These are phyloP conservation scores for Fusarium anguioides DNA, from an alignment of 2,329 filamentous ascomycete species.

Conservation along the genomic window DNA sequence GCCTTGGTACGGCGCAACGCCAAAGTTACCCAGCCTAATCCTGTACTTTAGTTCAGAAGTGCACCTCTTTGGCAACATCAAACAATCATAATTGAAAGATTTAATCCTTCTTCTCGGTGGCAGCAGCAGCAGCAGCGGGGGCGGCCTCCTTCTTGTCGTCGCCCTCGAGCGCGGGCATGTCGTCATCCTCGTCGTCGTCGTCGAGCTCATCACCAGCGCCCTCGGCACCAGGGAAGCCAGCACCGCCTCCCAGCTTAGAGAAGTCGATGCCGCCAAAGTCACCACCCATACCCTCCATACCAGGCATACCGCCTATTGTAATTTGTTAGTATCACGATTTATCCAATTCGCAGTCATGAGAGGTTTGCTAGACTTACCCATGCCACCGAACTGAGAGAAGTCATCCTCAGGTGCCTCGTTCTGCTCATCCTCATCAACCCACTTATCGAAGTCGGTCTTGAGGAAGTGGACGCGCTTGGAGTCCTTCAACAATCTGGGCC, in stretches of 20 bases:
- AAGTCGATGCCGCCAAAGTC: constrained; percentile 93
- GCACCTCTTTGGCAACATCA: constrained; percentile 34
- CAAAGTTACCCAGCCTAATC: constrained; percentile 39
- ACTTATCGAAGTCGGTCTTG: constrained; percentile 99
- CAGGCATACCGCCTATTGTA: constrained; percentile 63
- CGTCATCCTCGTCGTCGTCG: constrained; percentile 75
- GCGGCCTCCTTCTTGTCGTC: constrained; percentile 60
- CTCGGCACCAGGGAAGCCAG: constrained; percentile 64
- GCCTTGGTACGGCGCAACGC: constrained; percentile 40
- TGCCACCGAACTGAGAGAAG: constrained; percentile 73
- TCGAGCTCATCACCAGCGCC: constrained; percentile 62
- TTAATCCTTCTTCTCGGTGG: constrained; percentile 56
- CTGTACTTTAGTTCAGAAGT: constrained; percentile 37
- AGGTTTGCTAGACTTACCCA: constrained; percentile 60
- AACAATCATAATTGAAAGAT: constrained; percentile 30
- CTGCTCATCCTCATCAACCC: constrained; percentile 99
- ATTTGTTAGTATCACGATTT: constrained; percentile 6
- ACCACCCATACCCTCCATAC: constrained; percentile 59
- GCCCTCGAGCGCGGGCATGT: constrained; percentile 85
- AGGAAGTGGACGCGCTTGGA: constrained; percentile 91
- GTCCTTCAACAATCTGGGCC: constrained; percentile 94
- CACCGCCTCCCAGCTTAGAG: constrained; percentile 81
- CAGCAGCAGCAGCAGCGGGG: constrained; percentile 45
- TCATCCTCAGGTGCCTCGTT: constrained; percentile 89
- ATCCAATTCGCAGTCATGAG: background rate